Percentiles rank a stretch among this genome's conserved stretches.
These are phyloP conservation scores for Pelargonium australe DNA, from an alignment of 441 rosid species.

Conservation along the genomic window DNA sequence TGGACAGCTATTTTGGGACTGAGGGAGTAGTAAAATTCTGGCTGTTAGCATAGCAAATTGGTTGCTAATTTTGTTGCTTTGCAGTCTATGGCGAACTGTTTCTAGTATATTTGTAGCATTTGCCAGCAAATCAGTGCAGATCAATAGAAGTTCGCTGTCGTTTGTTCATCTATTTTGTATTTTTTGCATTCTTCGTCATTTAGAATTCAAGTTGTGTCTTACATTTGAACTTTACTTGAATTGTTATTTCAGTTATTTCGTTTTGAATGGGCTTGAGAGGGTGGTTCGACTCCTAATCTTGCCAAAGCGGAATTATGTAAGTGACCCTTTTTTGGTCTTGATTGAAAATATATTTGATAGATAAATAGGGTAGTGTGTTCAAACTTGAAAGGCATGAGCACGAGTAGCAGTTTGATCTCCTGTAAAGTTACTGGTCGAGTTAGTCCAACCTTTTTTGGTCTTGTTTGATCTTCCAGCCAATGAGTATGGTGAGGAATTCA, in stretches of 20 bases:
- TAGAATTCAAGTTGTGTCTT: constrained; percentile 1
- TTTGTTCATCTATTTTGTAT: not conserved
- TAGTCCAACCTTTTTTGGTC: not conserved
- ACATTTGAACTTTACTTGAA: constrained; percentile 2
- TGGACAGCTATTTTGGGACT: too few relatives aligned
- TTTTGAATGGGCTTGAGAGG: constrained; percentile 91
- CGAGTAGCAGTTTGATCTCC: not conserved
- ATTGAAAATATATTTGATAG: too few relatives aligned
- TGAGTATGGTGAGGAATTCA: constrained; percentile 68
- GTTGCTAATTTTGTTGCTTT: not conserved
- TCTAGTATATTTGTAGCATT: not conserved
- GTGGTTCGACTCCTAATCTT: constrained; percentile 76
- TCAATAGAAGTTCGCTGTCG: not conserved
- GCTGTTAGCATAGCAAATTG: not conserved
- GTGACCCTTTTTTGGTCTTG: constrained; percentile 20
- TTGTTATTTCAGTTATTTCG: constrained; percentile 55
- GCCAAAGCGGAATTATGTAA: constrained; percentile 90
- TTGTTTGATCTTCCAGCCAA: constrained; percentile 58
- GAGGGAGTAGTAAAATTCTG: too few relatives aligned
- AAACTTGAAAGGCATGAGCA: not conserved
- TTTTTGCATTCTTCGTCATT: not conserved
- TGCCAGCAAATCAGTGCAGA: not conserved
- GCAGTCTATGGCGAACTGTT: not conserved
- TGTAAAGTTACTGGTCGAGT: constrained; percentile 1
- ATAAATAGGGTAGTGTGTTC: too few relatives aligned